Base-by-base conservation (phyloP, 2,329 filamentous ascomycete genomes). In the Chaetomium globosum region DNA sequence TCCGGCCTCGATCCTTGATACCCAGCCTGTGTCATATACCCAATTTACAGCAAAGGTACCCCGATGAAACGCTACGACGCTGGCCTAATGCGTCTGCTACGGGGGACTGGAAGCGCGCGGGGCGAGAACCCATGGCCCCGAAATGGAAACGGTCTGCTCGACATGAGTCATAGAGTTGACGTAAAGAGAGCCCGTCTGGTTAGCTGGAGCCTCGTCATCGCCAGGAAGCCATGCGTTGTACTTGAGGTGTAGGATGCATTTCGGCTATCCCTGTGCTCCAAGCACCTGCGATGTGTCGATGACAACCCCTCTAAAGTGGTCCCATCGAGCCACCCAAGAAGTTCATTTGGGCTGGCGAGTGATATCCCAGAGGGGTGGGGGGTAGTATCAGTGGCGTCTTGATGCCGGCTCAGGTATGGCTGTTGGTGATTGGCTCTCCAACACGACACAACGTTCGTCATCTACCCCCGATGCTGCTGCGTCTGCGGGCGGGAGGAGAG, bases 61-160 rank as follows among this genome's bases (percentile, higher is more conserved):
- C n/a, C n/a, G n/a, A 21, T 52, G 21, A 36, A 28, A 23, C 36
- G 46, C 30, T 59, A 51, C 49, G 49, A 61, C 49, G 49, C 49
- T 16, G 26, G 16, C 33, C 31, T 10, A 12, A 21, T 30, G 33
- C 13, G 51, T 43, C 33, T 30, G 48, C 46, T 19, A 23, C 26
- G 30, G 48, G 26, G 26, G 8, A 19, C 58, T 10, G n/a, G 26
- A 60, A n/a, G 19, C 30, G 48, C 2, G 48, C 23, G 31, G 31
- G 59, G 12, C 23, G 10, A 51, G 26, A 43, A 23, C 43, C 4
- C 8, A 28, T 23, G 16, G n/a, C 48, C 36, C 51, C 48, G 21
- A 55, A 61, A 12, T 19, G 49, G 23, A 59, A 12, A 31, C n/a
- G 49, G 43, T 12, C 19, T 2, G 28, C 54, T 49, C 8, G 16